Evolutionary conservation across 176 grass and related monocot genomes (phyloP), one percentile per base, ranked within the genome.

Genomic region (Lolium multiflorum): DNA sequence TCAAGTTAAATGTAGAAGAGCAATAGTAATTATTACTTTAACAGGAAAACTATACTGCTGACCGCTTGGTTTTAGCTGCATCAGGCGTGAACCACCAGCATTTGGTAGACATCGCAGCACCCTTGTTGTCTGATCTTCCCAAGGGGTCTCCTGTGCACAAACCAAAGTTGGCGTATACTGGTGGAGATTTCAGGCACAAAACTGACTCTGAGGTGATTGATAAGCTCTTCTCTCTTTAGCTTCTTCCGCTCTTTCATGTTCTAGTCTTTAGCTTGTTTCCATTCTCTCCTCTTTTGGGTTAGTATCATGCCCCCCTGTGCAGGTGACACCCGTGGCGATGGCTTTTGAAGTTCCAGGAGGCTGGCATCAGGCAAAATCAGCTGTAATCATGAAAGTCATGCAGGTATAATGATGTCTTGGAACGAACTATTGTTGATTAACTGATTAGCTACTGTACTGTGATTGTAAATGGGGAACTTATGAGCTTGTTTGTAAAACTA

Each of bases 341-440:
- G 89, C 76, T 89, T 94, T 94, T 61, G 83, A 89, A 91, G 84
- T 84, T 47, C 77, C 81, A 54, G 83, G 92, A 58, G 92, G 89
- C 60, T 91, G 71, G 81, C 76, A 26, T 49, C 89, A 91, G 38
- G 89, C 85, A 16, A 89, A 80, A 91, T 55, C 84, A 83, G 75
- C 92, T 77, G 49, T 76, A 77, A 46, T 77, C 73, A 63, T 91
- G 78, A 91, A 84, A 12, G 80, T 89, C 58, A 76, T 94, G 37
- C 92, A 94, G 80, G 92, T 94, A 21, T 21, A 39, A 1, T 54
- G 17, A 61, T 73, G 37, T 50, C 21, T 50, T 13, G 1, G 6
- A 74, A 50, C 7, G 3, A 74, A 73, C 24, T 7, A 73, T 4
- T 14, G 16, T 18, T 12, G 38, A 44, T 24, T 43, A 78, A 43